Base-by-base conservation (phyloP, 805 yeast genomes). In the Candida vartiovaarae region DNA sequence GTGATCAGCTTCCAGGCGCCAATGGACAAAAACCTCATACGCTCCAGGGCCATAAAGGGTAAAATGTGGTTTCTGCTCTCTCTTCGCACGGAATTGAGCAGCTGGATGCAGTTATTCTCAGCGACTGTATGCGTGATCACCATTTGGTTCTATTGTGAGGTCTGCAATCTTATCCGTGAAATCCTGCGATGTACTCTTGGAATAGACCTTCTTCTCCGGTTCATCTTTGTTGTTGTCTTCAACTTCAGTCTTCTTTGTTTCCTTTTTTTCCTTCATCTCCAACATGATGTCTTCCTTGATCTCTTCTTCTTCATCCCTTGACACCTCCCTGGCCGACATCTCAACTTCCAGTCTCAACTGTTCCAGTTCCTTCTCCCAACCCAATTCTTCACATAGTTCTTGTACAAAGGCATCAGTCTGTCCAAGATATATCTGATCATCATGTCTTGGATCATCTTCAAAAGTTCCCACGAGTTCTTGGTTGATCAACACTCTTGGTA, bases 381-480 rank as follows among this genome's bases (percentile, higher is more conserved):
- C 91, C 42, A 82, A 59, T 31, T 67, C 54, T 15, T 67, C 62
- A 7, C 78, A 79, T 25, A 89, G 55, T 29, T 61, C 58, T 31
- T 68, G 70, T 0, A 82, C 86, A 38, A 80, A 72, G n/a, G 56
- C 65, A 51, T 89, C 96, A 46, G 95, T 80, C 34, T 75, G 75
- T 3, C 79, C 79, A 25, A 83, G 60, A 4, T 75, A 59, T 2
- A 87, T 50, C 8, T 84, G 57, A 59, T 91, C 98, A 1, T 71
- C 50, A 31, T 73, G 61, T 49, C 95, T 70, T 5, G 75, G 70
- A 20, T 72, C 66, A 11, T 66, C 53, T 37, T 59, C 55, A 54
- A 84, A 84, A 51, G 78, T 83, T 3, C 98, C 98, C 10, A 86
- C 96, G 0, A 64, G 55, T 46, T 86, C 96, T 42, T 74, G 72